These are phyloP conservation scores for Tetracladium marchalianum DNA, from an alignment of 495 filamentous ascomycete genomes.

Conservation along the genomic window DNA sequence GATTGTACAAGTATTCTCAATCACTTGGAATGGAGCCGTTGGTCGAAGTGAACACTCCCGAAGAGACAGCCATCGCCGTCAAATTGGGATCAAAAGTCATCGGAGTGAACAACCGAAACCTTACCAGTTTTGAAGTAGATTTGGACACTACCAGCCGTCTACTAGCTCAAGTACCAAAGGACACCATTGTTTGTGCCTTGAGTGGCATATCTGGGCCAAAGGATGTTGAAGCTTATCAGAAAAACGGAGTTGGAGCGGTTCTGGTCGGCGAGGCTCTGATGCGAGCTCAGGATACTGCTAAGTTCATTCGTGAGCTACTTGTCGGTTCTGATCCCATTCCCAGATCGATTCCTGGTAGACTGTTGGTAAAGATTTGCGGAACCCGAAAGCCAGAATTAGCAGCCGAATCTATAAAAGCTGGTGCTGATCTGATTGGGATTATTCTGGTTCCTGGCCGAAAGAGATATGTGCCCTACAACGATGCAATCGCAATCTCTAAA, in stretches of 20 bases:
- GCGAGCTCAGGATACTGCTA: slow-evolving; percentile 68
- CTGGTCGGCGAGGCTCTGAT: slow-evolving; percentile 95
- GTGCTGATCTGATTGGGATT: slow-evolving; percentile 87
- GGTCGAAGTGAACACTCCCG: slow-evolving; percentile 89
- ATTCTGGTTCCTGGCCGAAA: slow-evolving; percentile 77
- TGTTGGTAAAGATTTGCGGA: slow-evolving; percentile 93
- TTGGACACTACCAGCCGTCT: slow-evolving; percentile 87
- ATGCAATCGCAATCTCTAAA: slow-evolving; percentile 69
- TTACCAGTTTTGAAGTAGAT: slow-evolving; percentile 94
- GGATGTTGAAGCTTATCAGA: slow-evolving; percentile 80
- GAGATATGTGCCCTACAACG: slow-evolving; percentile 65
- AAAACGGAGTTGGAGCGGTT: slow-evolving; percentile 83
- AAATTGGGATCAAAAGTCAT: slow-evolving; percentile 87
- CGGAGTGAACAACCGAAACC: slow-evolving; percentile 94
- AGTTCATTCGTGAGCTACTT: slow-evolving; percentile 74
- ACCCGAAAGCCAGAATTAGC: slow-evolving; percentile 79
- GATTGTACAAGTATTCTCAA: slow-evolving; percentile 78
- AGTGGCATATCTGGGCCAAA: slow-evolving; percentile 89
- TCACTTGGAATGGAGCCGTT: slow-evolving; percentile 95
- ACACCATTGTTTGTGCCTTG: slow-evolving; percentile 86
- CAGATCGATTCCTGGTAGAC: slow-evolving; percentile 24
- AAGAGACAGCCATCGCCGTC: slow-evolving; percentile 85
- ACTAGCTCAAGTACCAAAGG: slow-evolving; percentile 72
- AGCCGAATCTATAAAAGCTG: slow-evolving; percentile 68
- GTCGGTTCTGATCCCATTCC: slow-evolving; percentile 37